Base-by-base conservation (phyloP, 352 stramenopile genomes). In the Phytophthora quininea region DNA sequence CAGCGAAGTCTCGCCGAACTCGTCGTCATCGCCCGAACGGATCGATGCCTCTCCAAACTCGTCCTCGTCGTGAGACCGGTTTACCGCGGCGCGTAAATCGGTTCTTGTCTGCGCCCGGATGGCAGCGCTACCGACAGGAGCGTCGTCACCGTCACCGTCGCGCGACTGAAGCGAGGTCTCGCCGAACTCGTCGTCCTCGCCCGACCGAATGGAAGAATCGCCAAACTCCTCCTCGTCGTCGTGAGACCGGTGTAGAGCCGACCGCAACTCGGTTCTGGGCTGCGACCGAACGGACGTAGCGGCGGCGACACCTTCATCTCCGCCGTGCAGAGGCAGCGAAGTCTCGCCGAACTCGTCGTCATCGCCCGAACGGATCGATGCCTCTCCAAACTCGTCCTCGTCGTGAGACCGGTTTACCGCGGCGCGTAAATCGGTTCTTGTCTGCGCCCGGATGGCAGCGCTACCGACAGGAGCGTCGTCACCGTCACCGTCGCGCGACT, bases 31-130 rank as follows among this genome's bases (percentile, higher is more conserved):
- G 32, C 37, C 27, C 24, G 10, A n/a, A 31, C 10, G 43, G 46
- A 46, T 51, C 12, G 45, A 35, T 14, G 49, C 57, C n/a, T 56
- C 57, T 32, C 58, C 54, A 10, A 54, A 71, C 30, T 65, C 46
- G 46, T 69, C 67, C 12, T 60, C 67, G 27, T 66, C 52, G n/a
- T 52, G n/a, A 4, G 15, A 31, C 38, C 12, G 24, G 37, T 55
- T 30, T 32, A 46, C 48, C 6, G 54, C 33, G 2, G 62, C 43
- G 6, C 27, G 46, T 1, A 56, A 42, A 11, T 55, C 49, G 8
- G 51, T 46, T 24, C 55, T 24, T 24, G 19, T 24, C 19, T 24
- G 19, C 19, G 19, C 19, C 19, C 49, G 29, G 60, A 62, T 14
- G 27, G 66, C 10, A 58, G 27, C 10, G 66, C 68, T 12, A 12